Evolutionary conservation across 148 eudicot genomes (phyloP).

Genomic region (Rhododendron henanense): DNA sequence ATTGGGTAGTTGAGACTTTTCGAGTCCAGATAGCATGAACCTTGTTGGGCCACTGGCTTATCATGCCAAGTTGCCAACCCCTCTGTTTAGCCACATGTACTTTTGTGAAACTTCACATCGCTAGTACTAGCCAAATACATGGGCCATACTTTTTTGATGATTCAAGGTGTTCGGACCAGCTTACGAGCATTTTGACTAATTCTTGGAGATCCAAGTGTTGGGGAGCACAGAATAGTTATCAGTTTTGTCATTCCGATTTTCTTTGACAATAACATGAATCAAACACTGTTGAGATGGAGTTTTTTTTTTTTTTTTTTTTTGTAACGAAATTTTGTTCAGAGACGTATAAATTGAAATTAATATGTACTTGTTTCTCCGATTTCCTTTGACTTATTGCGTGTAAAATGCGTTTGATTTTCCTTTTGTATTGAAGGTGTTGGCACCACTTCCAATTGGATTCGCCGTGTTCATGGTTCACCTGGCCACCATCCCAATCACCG

Average conservation of each 20-base stretch:
- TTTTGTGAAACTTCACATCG: not conserved
- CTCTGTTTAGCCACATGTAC: not conserved
- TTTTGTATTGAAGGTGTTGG: constrained; percentile 19
- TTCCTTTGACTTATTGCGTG: not conserved
- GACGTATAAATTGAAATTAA: too few species aligned
- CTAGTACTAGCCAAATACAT: not conserved
- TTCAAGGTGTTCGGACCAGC: too few species aligned
- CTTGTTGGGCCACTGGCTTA: not conserved
- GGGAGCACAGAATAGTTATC: not conserved
- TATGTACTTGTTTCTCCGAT: too few species aligned
- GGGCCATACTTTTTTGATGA: not conserved
- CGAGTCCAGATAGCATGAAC: not conserved
- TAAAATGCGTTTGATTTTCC: not conserved
- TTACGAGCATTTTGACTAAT: too few species aligned
- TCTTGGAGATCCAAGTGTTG: too few species aligned
- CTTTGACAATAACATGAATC: not conserved
- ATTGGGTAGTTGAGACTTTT: not conserved
- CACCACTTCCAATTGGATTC: constrained; percentile 32
- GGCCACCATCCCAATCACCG: constrained; percentile 31
- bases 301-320: not conserved
- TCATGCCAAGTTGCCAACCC: not conserved
- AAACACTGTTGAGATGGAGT: not conserved
- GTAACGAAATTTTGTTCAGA: too few species aligned
- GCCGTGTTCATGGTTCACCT: constrained; percentile 33
- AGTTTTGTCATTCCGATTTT: not conserved